Evolutionary conservation across 2,329 filamentous ascomycete genomes (phyloP).

Genomic region (Botrytis deweyae): DNA sequence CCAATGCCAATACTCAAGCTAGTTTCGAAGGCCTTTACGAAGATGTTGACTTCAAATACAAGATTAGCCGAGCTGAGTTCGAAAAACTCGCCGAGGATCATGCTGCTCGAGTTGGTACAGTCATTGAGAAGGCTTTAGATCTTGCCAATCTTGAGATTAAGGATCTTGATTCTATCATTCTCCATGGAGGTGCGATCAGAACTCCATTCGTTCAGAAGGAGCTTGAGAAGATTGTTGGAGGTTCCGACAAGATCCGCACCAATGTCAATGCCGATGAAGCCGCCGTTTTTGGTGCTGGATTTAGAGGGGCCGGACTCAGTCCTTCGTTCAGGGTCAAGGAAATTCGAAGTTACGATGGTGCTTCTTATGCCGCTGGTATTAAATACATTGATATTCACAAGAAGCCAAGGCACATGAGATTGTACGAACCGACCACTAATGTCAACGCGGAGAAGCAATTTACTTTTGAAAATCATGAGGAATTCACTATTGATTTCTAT

Average conservation of each 20-base stretch:
- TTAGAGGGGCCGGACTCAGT: slow-evolving; percentile 88
- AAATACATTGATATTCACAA: slow-evolving; percentile 69
- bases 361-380: slow-evolving; percentile 71
- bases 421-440: slow-evolving; percentile 77
- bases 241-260: slow-evolving; percentile 75
- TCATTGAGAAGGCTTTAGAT: slow-evolving; percentile 72
- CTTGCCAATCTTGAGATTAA: slow-evolving; percentile 68
- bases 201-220: slow-evolving; percentile 93
- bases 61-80: slow-evolving; percentile 75
- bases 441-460: slow-evolving; percentile 81
- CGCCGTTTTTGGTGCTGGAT: slow-evolving; percentile 92
- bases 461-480: slow-evolving; percentile 75
- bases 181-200: slow-evolving; percentile 85
- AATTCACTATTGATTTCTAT: slow-evolving; percentile 78
- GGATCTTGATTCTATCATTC: slow-evolving; percentile 85
- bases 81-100: slow-evolving; percentile 73
- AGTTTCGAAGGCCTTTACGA: slow-evolving; percentile 89
- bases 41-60: slow-evolving; percentile 91
- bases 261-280: slow-evolving; percentile 98
- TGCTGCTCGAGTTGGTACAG: slow-evolving; percentile 64
- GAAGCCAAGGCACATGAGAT: slow-evolving; percentile 73
- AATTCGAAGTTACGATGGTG: slow-evolving; percentile 77
- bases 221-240: slow-evolving; percentile 73
- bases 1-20: slow-evolving; percentile 77
- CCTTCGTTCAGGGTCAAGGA: slow-evolving; percentile 98